Conservation (phyloP, 192 early-diverging fungal species). For the Geranomyces variabilis region DNA sequence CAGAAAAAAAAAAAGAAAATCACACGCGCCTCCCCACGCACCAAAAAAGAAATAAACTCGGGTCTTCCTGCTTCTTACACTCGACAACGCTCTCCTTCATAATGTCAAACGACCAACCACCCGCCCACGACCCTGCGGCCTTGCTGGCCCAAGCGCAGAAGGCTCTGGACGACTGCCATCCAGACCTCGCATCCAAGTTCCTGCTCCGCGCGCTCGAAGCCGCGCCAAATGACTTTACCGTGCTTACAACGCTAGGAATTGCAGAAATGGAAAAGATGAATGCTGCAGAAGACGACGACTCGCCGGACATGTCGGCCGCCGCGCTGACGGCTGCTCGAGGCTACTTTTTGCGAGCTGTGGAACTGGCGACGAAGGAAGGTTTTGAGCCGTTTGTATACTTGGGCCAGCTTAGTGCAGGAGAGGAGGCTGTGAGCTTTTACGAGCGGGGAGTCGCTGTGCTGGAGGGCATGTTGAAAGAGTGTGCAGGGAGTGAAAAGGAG, state of each 20-base stretch:
- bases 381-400: slow-evolving; percentile 88
- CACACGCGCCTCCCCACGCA: too few relatives aligned
- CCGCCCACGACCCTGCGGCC: background rate
- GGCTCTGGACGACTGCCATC: slow-evolving; percentile 72
- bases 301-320: background rate
- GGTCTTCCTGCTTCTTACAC: too few relatives aligned
- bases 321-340: slow-evolving; percentile 27
- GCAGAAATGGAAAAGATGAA: slow-evolving; percentile 77
- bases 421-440: slow-evolving; percentile 49
- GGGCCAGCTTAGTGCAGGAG: slow-evolving; percentile 45
- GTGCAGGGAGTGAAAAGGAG: slow-evolving; percentile 21
- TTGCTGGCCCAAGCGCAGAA: slow-evolving; percentile 43
- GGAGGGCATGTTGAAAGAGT: slow-evolving; percentile 35
- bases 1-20: too few relatives aligned
- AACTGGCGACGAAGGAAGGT: slow-evolving; percentile 67
- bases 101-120: slow-evolving; percentile 6
- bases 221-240: slow-evolving; percentile 58
- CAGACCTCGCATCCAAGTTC: slow-evolving; percentile 71
- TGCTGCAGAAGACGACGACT: slow-evolving; percentile 64
- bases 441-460: slow-evolving; percentile 45
- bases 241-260: slow-evolving; percentile 72
- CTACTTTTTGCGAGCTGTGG: slow-evolving; percentile 71
- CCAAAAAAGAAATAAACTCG: too few relatives aligned
- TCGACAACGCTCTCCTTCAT: too few relatives aligned
- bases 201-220: slow-evolving; percentile 68